Percentiles rank a stretch among this genome's conserved stretches.
phyloP scores from a whole-genome alignment of 768 basidiomycete genomes.

The Royoungia palumana region DNA sequence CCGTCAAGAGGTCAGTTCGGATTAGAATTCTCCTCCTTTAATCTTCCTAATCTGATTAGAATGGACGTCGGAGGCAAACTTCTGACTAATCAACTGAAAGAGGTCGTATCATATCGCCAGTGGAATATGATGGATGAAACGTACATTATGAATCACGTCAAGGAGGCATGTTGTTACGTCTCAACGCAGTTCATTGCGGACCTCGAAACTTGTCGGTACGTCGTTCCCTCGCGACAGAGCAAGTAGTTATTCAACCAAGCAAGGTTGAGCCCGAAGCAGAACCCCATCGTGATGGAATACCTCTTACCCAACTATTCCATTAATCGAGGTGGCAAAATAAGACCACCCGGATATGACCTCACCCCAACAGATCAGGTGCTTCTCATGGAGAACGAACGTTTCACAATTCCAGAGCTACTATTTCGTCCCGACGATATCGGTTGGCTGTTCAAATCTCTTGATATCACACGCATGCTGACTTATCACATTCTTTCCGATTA shows the following conservation, averaged over 20 bases:
- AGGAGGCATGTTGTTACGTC: slow-evolving; percentile 88
- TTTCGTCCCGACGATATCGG: slow-evolving; percentile 91
- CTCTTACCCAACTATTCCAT: slow-evolving; percentile 83
- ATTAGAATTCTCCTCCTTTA: slow-evolving; percentile 12
- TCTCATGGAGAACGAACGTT: slow-evolving; percentile 87
- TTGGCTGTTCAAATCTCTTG: slow-evolving; percentile 33
- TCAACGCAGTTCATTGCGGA: slow-evolving; percentile 69
- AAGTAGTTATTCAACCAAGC: slow-evolving; percentile 18
- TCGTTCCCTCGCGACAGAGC: slow-evolving; percentile 18
- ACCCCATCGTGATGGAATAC: slow-evolving; percentile 81
- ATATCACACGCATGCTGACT: slow-evolving; percentile 7
- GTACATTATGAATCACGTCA: slow-evolving; percentile 88
- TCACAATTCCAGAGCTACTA: slow-evolving; percentile 87
- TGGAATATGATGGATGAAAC: slow-evolving; percentile 99
- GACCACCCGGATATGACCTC: slow-evolving; percentile 49
- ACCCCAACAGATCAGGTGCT: slow-evolving; percentile 66
- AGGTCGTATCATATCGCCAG: slow-evolving; percentile 89
- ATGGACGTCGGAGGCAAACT: slow-evolving; percentile 96
- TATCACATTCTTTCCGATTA: slow-evolving; percentile 2
- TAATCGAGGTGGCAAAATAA: slow-evolving; percentile 58
- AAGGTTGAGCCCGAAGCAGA: slow-evolving; percentile 54
- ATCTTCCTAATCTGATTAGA: slow-evolving; percentile 40
- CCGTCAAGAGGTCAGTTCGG: slow-evolving; percentile 67
- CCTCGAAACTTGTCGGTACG: slow-evolving; percentile 77
- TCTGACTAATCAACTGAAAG: slow-evolving; percentile 92